Base-by-base conservation (phyloP, 352 stramenopile species). In the Peronospora farinosa region DNA sequence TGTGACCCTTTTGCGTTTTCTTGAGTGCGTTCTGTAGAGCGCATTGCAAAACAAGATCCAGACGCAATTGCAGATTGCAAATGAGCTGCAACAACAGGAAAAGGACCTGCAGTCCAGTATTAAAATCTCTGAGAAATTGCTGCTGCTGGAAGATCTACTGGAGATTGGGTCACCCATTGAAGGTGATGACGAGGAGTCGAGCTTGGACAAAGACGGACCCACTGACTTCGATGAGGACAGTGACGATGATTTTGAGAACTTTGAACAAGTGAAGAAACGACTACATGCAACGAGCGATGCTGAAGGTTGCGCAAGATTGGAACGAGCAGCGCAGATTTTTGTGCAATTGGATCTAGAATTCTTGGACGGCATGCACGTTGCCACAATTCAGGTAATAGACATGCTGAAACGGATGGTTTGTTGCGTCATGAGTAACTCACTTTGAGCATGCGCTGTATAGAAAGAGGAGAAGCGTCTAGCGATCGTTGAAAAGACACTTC, bases 271-370 rank as follows among this genome's bases (percentile, higher is more conserved):
- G 12, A 77, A 78, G 35, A 67, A 59, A 36, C 52, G 40, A 4
- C 54, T 60, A 0, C 57, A 68, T 33, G 54, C 75, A 1, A 50
- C 40, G 11, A 86, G 50, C 55, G 62, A 62, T 0, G 63, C 65
- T 6, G 78, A 92, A 51, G 67, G 56, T 12, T 92, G 81, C 32
- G 81, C 81, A 16, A 78, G 69, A 28, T 64, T 95, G 8, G 84
- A 95, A 47, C 78, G 82, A 1, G 78, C 78, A 9, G 75, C 82
- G 9, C 76, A 83, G 27, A 65, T 87, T 17, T 69, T 91, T n/a
- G 57, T 95, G 11, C 68, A 86, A 19, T 38, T 95, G 25, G 77
- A 92, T 47, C 61, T 88, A 15, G 79, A 90, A 53, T 88, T 92
- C 43, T 63, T 74, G 23, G 73, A 84, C 36, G 78, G 73, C 21